Evolutionary conservation across 768 basidiomycete genomes (phyloP).

Genomic region (Amanita pseudoporphyria): DNA sequence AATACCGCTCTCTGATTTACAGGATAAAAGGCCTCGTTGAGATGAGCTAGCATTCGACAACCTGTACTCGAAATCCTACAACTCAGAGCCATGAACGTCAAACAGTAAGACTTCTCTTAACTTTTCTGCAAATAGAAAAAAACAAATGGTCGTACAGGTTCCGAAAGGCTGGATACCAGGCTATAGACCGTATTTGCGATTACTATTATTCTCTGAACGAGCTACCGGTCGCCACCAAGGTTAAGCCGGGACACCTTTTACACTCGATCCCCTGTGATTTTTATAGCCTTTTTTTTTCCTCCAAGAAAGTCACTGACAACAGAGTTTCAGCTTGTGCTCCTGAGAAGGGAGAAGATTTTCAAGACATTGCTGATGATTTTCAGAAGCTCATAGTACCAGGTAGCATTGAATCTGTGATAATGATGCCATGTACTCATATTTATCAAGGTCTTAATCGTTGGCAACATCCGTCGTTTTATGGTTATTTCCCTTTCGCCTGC

Average conservation of each 20-base stretch:
- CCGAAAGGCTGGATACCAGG: slow-evolving; percentile 75
- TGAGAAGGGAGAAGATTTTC: slow-evolving; percentile 63
- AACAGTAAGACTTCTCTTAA: slow-evolving; percentile 24
- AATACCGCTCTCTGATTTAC: no score
- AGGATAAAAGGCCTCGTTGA: no score
- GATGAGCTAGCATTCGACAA: no score
- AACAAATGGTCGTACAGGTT: slow-evolving; percentile 44
- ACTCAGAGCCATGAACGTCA: slow-evolving; percentile 49
- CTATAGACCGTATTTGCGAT: slow-evolving; percentile 88
- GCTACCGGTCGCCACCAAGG: slow-evolving; percentile 56
- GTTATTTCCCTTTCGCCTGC: slow-evolving; percentile 73
- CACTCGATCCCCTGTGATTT: slow-evolving; percentile 52
- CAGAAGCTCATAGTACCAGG: slow-evolving; percentile 76
- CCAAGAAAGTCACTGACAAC: background rate
- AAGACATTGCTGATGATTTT: slow-evolving; percentile 67
- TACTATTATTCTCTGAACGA: slow-evolving; percentile 66
- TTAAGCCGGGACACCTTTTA: slow-evolving; percentile 78
- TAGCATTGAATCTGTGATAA: slow-evolving; percentile 13
- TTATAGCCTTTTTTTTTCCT: background rate
- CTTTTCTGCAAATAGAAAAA: background rate
- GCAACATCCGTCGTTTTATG: slow-evolving; percentile 89
- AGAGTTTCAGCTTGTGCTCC: slow-evolving; percentile 16
- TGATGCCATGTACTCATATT: background rate
- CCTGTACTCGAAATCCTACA: no score
- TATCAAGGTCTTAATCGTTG: slow-evolving; percentile 71